Percentiles rank a stretch among this genome's conserved stretches.
These are phyloP conservation scores for Penicillium hesseltinei DNA, from an alignment of 2,329 filamentous ascomycete genomes.

Conservation along the genomic window DNA sequence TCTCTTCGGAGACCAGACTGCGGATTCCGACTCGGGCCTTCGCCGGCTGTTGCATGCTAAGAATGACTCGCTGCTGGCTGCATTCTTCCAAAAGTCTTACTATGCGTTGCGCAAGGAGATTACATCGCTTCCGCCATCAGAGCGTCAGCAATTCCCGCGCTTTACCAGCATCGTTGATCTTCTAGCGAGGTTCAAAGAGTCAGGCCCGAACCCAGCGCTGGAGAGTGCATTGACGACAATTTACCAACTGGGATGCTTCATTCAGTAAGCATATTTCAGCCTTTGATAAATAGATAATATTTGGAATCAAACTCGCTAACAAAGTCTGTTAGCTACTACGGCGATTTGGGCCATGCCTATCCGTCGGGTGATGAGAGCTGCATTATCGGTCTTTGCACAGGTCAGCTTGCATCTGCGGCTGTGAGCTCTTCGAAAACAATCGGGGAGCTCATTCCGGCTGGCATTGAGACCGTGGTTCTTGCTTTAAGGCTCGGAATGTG, in stretches of 20 bases:
- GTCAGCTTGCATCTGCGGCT: constrained; percentile 42
- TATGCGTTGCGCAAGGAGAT: constrained; percentile 45
- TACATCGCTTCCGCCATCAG: constrained; percentile 33
- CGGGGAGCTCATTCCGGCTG: constrained; percentile 43
- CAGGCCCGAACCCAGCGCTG: constrained; percentile 38
- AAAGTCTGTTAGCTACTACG: constrained; percentile 39
- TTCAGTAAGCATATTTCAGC: constrained; percentile 36
- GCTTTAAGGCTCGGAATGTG: constrained; percentile 47
- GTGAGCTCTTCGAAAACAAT: constrained; percentile 41
- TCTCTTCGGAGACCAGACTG: constrained; percentile 50
- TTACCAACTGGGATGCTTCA: constrained; percentile 45
- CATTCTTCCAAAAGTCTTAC: constrained; percentile 45
- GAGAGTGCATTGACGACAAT: constrained; percentile 46
- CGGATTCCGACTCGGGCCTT: constrained; percentile 43
- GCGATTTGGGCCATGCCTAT: constrained; percentile 43
- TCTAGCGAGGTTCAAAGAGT: constrained; percentile 34
- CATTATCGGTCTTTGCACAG: constrained; percentile 46
- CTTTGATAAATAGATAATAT: background rate
- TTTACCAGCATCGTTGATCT: constrained; percentile 43
- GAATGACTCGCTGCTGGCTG: constrained; percentile 42
- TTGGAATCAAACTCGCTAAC: constrained; percentile 4
- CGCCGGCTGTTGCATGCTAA: constrained; percentile 43
- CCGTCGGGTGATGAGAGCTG: constrained; percentile 37
- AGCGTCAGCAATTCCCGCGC: constrained; percentile 38
- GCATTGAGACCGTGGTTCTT: constrained; percentile 43